Base-by-base conservation (phyloP, 2,329 filamentous ascomycete genomes). In the Rutstroemia sydowiana region DNA sequence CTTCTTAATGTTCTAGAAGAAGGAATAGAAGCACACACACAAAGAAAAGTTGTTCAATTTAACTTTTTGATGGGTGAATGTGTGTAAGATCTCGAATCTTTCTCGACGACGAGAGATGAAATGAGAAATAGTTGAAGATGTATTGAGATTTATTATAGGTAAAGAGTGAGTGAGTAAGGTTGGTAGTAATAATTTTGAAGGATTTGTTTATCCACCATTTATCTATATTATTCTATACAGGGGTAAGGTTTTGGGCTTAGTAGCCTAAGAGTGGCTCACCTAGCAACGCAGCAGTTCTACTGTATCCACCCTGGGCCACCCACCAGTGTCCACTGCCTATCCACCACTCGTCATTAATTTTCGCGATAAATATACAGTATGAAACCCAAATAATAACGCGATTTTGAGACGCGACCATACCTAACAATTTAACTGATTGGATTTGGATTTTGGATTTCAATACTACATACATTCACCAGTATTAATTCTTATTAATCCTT, bases 141-240 rank as follows among this genome's bases (percentile, higher is more conserved):
- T 18, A 39, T 39, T 39, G 14, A 3, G 13, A 7, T 16, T 2
- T 20, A 20, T 41, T 41, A 41, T 20, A 32, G 30, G 30, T 32
- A 34, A 11, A 34, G 32, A 34, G 21, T 23, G 26, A 42, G 21
- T 23, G 21, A 18, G 16, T 14, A 26, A 18, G 21, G 39, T 6
- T 39, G 36, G 13, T 18, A n/a, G 39, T 28, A 20, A 20, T 42
- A 9, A 20, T 21, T 20, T 41, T 5, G 13, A 23, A 28, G 40
- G 9, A 31, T 50, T 50, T 50, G 48, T 50, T 50, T 45, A 50
- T 45, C 34, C 30, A 3, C n/a, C 11, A 16, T 20, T n/a, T 39
- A 39, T 18, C 2, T 20, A n/a, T 20, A 20, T 18, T 39, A 18
- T 39, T 39, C n/a, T n/a, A n/a, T n/a, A n/a, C n/a, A n/a, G n/a